Base-by-base conservation (phyloP, 2,329 filamentous ascomycete genomes). In the Simplicillium aogashimaense region DNA sequence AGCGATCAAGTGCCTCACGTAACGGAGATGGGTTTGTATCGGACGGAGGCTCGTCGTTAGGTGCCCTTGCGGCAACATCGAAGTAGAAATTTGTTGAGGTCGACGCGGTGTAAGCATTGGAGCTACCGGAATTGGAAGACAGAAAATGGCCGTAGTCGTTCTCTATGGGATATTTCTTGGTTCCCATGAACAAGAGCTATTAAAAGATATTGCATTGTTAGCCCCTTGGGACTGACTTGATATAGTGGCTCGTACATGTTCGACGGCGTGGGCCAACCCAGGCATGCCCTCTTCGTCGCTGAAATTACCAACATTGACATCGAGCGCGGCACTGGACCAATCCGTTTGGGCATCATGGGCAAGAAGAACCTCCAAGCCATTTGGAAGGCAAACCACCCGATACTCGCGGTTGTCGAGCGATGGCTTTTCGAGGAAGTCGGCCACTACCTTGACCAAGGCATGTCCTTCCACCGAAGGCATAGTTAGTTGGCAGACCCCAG, bases 31-130 rank as follows among this genome's bases (percentile, higher is more conserved):
- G 66, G 48, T 78, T 76, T 50, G 63, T 55, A 47, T 70, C 71
- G 7, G 72, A 72, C 3, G 72, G 64, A 28, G 75, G 67, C 39
- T 72, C 63, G 30, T 73, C 68, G 45, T 81, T 78, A 56, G 71
- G 77, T 11, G 83, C 75, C 38, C 86, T 86, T 25, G 88, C 87
- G 15, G 86, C 86, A 43, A 97, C 81, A 55, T 98, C 92, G 58
- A 98, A 98, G 64, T 85, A 97, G 67, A 94, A 98, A 65, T 97
- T 97, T 47, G 92, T 98, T 39, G 90, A 94, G 2, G 87, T 95
- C 5, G 86, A 72, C 13, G 84, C 88, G 2, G 92, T 98, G 61
- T 94, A 97, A 41, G 92, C 92, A 59, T 98, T 98, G 18, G 89
- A 95, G 55, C 83, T 80, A 41, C 92, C 92, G 9, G 88, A 94